Evolutionary conservation across 495 filamentous ascomycete species (phyloP), one percentile per base, ranked within the genome.

Genomic region (Coniosporium apollinis): DNA sequence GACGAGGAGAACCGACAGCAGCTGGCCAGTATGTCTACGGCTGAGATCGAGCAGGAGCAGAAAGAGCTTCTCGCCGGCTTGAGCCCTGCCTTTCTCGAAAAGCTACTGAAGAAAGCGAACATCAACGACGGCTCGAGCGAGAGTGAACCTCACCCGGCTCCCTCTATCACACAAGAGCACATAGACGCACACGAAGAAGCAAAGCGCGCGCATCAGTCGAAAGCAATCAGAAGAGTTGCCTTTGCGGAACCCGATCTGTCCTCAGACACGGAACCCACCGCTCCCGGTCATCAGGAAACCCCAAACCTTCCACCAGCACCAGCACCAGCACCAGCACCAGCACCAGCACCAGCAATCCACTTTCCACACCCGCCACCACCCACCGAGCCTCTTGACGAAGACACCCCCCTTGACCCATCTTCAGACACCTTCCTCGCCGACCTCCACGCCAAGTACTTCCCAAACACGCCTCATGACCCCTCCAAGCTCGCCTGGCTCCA

Each of bases 371-470:
- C 46, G 1, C 21, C 39, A 22, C 38, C 39, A 33, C 28, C 39
- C 8, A 7, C 15, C 16, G 43, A 65, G 44, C 36, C 68, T 41
- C 78, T 78, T 18, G 72, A 78, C 22, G n/a, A n/a, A n/a, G n/a
- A n/a, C n/a, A n/a, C n/a, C n/a, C n/a, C n/a, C n/a, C 78, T 94
- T 36, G 84, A 97, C 55, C 89, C 85, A 0, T 61, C 65, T 15
- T 78, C 79, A 33, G 74, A 82, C 0, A 67, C 78, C 44, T 96
- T 97, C 62, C 76, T 94, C 33, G 54, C 65, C 16, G 72, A 79
- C 39, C 71, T 97, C 7, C 85, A 94, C 64, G 54, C 69, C 1
- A 92, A 87, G 55, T 97, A 89, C 67, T 97, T 93, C 64, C 87
- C 89, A 14, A 62, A 70, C 38, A 76, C 93, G 2, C 68, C 87